Evolutionary conservation across 805 yeast species (phyloP).

Genomic region (Nakazawaea sp.): DNA sequence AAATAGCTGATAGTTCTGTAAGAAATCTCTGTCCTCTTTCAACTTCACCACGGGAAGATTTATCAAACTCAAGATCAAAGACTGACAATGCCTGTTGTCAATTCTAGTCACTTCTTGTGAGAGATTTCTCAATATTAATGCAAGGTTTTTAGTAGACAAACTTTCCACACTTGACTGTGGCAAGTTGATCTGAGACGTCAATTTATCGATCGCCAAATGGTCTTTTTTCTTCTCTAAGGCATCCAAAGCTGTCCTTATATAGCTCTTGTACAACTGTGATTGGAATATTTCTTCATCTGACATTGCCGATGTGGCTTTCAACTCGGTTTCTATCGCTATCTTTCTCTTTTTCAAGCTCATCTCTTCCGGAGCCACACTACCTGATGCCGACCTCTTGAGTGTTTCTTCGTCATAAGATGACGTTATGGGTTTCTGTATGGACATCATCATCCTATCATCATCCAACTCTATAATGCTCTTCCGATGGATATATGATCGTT

Average conservation of each 20-base stretch:
- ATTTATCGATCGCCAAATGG: constrained; percentile 45
- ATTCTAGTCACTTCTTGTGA: constrained; percentile 62
- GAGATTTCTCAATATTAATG: constrained; percentile 48
- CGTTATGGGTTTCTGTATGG: constrained; percentile 2
- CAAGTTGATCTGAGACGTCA: constrained; percentile 52
- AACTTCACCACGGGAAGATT: constrained; percentile 57
- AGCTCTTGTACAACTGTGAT: constrained; percentile 22
- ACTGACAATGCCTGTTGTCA: constrained; percentile 45
- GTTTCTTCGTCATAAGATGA: too few relatives aligned
- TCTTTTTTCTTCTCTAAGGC: constrained; percentile 58
- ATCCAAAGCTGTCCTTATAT: constrained; percentile 62
- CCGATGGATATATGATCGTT: too few relatives aligned
- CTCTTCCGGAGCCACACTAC: background rate
- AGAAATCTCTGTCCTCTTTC: constrained; percentile 28
- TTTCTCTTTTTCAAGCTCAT: constrained; percentile 3
- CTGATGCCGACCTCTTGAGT: constrained; percentile 1
- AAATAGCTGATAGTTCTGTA: constrained; percentile 60
- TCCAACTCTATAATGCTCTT: too few relatives aligned
- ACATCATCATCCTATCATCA: too few relatives aligned
- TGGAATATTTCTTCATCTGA: constrained; percentile 16
- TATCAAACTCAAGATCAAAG: constrained; percentile 56
- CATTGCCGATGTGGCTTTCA: too few relatives aligned
- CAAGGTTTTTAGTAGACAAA: constrained; percentile 44
- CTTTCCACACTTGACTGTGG: constrained; percentile 48
- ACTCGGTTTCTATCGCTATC: background rate